phyloP scores from a whole-genome alignment of 371 early-diverging fungal species.

The Apophysomyces elegans region DNA sequence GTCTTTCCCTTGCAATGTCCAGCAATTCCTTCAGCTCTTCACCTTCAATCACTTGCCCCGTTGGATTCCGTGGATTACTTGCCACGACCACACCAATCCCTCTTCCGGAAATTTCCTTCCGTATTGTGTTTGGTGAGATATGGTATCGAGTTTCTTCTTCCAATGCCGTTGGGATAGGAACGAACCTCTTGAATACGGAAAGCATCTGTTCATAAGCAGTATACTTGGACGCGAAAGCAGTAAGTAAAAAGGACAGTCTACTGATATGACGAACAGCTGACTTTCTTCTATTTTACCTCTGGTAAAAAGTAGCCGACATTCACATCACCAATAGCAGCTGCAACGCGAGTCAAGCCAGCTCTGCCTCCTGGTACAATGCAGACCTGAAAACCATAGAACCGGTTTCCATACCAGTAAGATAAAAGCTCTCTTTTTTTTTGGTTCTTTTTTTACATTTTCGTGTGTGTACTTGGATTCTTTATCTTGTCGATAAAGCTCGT shows the following conservation, averaged over 20 bases:
- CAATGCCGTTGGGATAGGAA: constrained; percentile 56
- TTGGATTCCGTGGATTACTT: constrained; percentile 60
- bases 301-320: constrained; percentile 61
- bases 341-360: constrained; percentile 57
- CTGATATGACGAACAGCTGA: too few relatives aligned
- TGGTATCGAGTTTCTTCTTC: constrained; percentile 46
- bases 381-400: constrained; percentile 10
- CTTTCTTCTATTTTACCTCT: constrained; percentile 20
- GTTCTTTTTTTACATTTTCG: constrained; percentile 37
- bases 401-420: too few relatives aligned
- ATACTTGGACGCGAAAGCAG: constrained; percentile 18
- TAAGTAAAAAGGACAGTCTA: too few relatives aligned
- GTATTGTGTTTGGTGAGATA: constrained; percentile 41
- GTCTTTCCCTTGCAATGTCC: constrained; percentile 38
- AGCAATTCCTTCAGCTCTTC: constrained; percentile 44
- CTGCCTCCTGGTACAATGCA: constrained; percentile 61
- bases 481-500: constrained; percentile 43
- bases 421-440: not conserved
- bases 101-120: constrained; percentile 46
- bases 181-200: constrained; percentile 54
- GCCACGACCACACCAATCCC: constrained; percentile 54
- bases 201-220: constrained; percentile 56
- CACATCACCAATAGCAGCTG: constrained; percentile 50
- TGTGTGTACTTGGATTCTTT: constrained; percentile 49
- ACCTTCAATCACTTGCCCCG: constrained; percentile 54